Conservation (phyloP, 352 stramenopile species). For the Phytophthora pini region DNA sequence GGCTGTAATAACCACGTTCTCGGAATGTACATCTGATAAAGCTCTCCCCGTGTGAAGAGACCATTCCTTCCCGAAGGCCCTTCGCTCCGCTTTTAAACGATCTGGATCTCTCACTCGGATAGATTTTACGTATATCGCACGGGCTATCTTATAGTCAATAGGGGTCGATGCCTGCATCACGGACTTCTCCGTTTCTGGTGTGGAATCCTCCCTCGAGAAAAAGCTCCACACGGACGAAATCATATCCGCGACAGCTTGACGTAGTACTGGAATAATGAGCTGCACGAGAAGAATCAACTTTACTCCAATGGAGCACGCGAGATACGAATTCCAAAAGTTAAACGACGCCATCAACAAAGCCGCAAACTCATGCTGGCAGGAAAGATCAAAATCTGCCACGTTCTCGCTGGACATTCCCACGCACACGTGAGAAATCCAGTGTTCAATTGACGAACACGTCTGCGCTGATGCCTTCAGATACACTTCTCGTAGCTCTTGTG, state of each 20-base stretch:
- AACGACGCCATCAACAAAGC: conserved; percentile 24
- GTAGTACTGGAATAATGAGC: conserved; percentile 23
- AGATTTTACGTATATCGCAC: conserved; percentile 21
- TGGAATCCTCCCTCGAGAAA: conserved; percentile 2
- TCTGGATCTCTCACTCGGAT: conserved; percentile 16
- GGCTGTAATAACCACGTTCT: conserved; percentile 14
- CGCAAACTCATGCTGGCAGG: conserved; percentile 35
- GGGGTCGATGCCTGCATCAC: conserved; percentile 9
- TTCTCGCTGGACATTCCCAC: conserved; percentile 7
- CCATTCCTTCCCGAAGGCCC: conserved; percentile 46
- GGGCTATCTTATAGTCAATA: conserved; percentile 24
- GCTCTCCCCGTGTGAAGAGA: conserved; percentile 18
- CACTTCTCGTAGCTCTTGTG: conserved; percentile 17
- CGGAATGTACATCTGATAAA: conserved; percentile 17
- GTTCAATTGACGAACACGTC: conserved; percentile 31
- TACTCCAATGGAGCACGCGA: conserved; percentile 29
- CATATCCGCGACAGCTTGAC: conserved; percentile 1
- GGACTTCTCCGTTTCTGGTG: neutral
- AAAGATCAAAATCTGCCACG: conserved; percentile 17
- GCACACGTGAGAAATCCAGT: conserved; percentile 42
- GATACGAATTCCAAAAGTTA: conserved; percentile 23
- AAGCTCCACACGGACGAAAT: conserved; percentile 13
- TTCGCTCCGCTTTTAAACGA: conserved; percentile 12
- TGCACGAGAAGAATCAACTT: conserved; percentile 34
- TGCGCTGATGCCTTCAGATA: conserved; percentile 30